phyloP scores from a whole-genome alignment of 2,329 filamentous ascomycete species.

The Fusarium sp. region DNA sequence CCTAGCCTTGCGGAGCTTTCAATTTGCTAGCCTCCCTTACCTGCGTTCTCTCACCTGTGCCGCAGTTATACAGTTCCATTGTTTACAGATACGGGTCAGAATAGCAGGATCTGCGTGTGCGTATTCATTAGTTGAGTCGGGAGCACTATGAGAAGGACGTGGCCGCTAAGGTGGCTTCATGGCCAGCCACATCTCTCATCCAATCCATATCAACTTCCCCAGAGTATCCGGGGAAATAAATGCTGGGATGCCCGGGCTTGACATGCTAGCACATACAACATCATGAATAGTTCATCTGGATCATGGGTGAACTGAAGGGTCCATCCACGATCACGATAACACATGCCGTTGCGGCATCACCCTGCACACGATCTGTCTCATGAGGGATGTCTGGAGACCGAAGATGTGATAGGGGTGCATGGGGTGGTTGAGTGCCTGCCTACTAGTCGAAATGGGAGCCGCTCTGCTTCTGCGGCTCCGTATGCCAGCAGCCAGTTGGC shows the following conservation, averaged over 20 bases:
- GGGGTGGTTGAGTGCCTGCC: background rate
- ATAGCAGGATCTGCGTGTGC: slow-evolving; percentile 23
- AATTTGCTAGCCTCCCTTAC: slow-evolving; percentile 6
- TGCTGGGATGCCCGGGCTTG: background rate
- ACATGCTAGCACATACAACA: background rate
- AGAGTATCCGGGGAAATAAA: slow-evolving; percentile 5
- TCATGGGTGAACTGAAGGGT: slow-evolving; percentile 22
- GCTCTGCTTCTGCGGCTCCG: slow-evolving; percentile 41
- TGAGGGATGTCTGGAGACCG: slow-evolving; percentile 16
- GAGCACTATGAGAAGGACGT: background rate
- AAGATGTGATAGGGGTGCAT: slow-evolving; percentile 3
- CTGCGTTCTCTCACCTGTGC: slow-evolving; percentile 20
- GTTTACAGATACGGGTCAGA: slow-evolving; percentile 12
- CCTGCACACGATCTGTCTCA: slow-evolving; percentile 31
- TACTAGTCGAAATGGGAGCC: slow-evolving; percentile 25
- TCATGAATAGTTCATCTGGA: slow-evolving; percentile 8
- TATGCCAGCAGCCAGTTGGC: slow-evolving; percentile 1
- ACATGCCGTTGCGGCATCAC: slow-evolving; percentile 35
- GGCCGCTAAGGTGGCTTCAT: background rate
- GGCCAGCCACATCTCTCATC: background rate
- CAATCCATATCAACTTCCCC: background rate
- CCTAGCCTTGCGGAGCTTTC: slow-evolving; percentile 13
- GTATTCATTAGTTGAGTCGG: slow-evolving; percentile 22
- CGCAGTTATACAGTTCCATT: slow-evolving; percentile 6
- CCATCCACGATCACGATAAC: slow-evolving; percentile 24